Percentiles rank a stretch among this genome's conserved stretches.
These are phyloP conservation scores for Penicillium mononematosum DNA, from an alignment of 495 filamentous ascomycete species.

Conservation along the genomic window DNA sequence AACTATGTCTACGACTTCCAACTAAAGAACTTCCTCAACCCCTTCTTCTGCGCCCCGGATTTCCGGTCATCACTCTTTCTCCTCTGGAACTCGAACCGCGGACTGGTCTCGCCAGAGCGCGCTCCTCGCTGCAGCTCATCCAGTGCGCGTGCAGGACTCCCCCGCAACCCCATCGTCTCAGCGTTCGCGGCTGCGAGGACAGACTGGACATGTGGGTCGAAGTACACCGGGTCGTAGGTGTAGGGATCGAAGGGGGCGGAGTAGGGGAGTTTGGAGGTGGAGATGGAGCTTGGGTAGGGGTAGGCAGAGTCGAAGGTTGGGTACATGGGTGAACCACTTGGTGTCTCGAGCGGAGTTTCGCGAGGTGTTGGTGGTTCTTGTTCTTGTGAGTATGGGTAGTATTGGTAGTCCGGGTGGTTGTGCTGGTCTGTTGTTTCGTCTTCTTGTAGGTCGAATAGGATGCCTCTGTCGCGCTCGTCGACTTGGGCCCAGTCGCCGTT, in stretches of 20 bases:
- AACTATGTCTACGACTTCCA: constrained; percentile 18
- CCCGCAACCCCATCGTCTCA: constrained; percentile 29
- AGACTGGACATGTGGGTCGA: constrained; percentile 31
- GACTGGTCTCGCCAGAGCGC: background rate
- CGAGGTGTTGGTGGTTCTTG: background rate
- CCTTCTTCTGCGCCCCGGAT: constrained; percentile 14
- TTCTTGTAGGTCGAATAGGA: constrained; percentile 19
- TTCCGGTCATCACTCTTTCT: constrained; percentile 18
- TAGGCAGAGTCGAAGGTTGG: constrained; percentile 2
- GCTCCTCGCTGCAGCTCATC: constrained; percentile 29
- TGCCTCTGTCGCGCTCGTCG: constrained; percentile 28
- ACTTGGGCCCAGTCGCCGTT: constrained; percentile 33
- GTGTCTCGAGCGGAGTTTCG: constrained; percentile 6
- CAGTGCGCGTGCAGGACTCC: constrained; percentile 19
- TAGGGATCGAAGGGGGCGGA: constrained; percentile 1
- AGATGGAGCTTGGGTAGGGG: constrained; percentile 1
- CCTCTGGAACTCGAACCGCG: constrained; percentile 6
- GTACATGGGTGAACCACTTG: background rate
- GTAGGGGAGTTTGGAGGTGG: constrained; percentile 7
- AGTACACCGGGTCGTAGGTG: constrained; percentile 25
- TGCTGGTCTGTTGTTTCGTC: background rate
- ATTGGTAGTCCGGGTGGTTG: constrained; percentile 4
- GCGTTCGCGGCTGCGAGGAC: constrained; percentile 33
- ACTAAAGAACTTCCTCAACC: constrained; percentile 29
- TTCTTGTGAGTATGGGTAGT: constrained; percentile 8